These are phyloP conservation scores for Saturnispora sanitii DNA, from an alignment of 805 yeast species.

Conservation along the genomic window DNA sequence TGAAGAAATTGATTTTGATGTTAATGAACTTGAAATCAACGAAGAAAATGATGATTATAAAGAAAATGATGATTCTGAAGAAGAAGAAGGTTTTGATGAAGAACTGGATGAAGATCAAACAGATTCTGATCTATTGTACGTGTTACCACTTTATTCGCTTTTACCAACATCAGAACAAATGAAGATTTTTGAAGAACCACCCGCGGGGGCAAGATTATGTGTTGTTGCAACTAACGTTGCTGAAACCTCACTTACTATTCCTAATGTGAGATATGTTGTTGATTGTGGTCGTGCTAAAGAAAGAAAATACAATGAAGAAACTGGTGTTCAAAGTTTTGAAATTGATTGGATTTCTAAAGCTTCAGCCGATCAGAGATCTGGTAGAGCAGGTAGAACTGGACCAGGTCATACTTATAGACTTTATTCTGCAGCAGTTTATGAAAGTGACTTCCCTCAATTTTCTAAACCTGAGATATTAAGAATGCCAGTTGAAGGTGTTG, in stretches of 20 bases:
- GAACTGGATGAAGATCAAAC: constrained; percentile 60
- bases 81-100: constrained; percentile 67
- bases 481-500: constrained; percentile 96
- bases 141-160: constrained; percentile 84
- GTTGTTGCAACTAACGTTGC: constrained; percentile 97
- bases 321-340: constrained; percentile 89
- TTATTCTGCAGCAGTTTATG: constrained; percentile 88
- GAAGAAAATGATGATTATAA: constrained; percentile 34
- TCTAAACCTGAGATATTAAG: constrained; percentile 82
- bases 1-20: constrained; percentile 72
- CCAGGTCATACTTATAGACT: constrained; percentile 96
- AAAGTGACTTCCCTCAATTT: constrained; percentile 74
- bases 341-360: constrained; percentile 92
- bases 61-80: constrained; percentile 37
- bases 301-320: constrained; percentile 66
- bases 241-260: constrained; percentile 93
- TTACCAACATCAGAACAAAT: constrained; percentile 92
- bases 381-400: constrained; percentile 89
- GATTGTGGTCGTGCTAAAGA: constrained; percentile 95
- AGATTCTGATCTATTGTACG: constrained; percentile 71
- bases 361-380: constrained; percentile 78
- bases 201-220: constrained; percentile 76
- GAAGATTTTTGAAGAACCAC: constrained; percentile 83
- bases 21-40: constrained; percentile 28
- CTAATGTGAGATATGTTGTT: constrained; percentile 87